Conservation (phyloP, 352 stramenopile genomes). For the Pythium sukuiense region DNA sequence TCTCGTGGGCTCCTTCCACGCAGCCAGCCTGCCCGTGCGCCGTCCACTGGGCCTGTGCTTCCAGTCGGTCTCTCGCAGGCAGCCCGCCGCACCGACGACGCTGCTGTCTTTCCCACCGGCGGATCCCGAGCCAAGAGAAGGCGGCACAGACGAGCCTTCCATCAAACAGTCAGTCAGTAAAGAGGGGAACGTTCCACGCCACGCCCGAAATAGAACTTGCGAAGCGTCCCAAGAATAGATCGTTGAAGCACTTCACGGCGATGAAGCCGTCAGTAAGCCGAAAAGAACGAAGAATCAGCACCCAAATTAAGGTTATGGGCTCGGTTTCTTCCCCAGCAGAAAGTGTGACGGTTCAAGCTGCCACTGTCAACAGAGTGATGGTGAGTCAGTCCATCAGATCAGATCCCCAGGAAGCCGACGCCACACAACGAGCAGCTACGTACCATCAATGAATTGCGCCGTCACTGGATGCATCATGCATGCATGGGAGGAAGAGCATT, state of each 20-base stretch:
- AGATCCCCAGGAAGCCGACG: not conserved
- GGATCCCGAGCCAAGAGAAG: constrained; percentile 1
- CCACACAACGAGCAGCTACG: not conserved
- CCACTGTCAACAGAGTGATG: constrained; percentile 2
- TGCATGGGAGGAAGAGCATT: not conserved
- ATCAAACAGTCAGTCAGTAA: constrained; percentile 2
- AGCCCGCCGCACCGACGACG: not conserved
- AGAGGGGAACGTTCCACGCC: constrained; percentile 1
- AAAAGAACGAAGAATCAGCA: not conserved
- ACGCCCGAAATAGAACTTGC: not conserved
- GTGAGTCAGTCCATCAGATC: constrained; percentile 2
- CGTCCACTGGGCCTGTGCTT: not conserved
- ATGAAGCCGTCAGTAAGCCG: not conserved
- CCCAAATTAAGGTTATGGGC: not conserved
- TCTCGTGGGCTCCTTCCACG: not conserved
- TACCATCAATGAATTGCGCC: not conserved
- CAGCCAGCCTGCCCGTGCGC: not conserved
- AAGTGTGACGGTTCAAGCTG: constrained; percentile 5
- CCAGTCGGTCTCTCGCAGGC: not conserved
- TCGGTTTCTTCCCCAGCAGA: not conserved
- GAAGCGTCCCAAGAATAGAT: constrained; percentile 3
- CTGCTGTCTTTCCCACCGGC: not conserved
- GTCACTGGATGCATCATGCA: not conserved
- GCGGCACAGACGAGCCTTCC: not conserved
- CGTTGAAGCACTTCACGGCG: constrained; percentile 1